These are phyloP conservation scores for Bothriochloa decipiens DNA, from an alignment of 176 grass and related monocot genomes.

Conservation along the genomic window DNA sequence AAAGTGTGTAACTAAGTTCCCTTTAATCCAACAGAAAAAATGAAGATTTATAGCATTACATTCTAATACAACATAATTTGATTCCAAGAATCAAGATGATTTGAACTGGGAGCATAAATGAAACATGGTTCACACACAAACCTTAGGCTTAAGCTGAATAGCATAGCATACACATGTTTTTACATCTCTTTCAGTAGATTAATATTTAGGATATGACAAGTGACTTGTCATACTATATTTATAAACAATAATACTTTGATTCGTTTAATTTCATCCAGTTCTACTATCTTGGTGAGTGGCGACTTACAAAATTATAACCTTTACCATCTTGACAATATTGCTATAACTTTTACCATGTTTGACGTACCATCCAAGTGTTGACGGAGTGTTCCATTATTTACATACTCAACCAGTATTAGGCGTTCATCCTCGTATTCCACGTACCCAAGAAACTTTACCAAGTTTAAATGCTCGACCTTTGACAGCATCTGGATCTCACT, in stretches of 20 bases:
- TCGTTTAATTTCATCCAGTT: slow-evolving; percentile 21
- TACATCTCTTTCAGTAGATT: background rate
- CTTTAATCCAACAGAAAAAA: background rate
- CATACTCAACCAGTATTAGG: slow-evolving; percentile 75
- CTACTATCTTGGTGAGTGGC: background rate
- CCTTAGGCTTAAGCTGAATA: background rate
- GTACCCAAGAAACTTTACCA: slow-evolving; percentile 79
- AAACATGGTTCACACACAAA: background rate
- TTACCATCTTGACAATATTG: slow-evolving; percentile 29
- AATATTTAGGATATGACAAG: background rate
- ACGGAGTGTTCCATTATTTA: slow-evolving; percentile 81
- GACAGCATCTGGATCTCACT: slow-evolving; percentile 83
- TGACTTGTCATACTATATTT: background rate
- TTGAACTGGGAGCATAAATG: background rate
- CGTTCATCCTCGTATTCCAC: slow-evolving; percentile 72
- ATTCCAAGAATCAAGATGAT: background rate
- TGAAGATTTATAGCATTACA: background rate
- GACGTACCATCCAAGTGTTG: slow-evolving; percentile 90
- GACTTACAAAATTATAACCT: slow-evolving; percentile 7
- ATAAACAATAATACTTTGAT: background rate
- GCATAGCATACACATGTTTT: background rate
- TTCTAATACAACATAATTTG: slow-evolving; percentile 3
- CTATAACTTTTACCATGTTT: too few species aligned
- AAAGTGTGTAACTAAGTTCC: background rate
- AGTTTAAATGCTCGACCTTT: slow-evolving; percentile 80